Evolutionary conservation across 345 rosid species (phyloP).

Genomic region (Corchorus olitorius): DNA sequence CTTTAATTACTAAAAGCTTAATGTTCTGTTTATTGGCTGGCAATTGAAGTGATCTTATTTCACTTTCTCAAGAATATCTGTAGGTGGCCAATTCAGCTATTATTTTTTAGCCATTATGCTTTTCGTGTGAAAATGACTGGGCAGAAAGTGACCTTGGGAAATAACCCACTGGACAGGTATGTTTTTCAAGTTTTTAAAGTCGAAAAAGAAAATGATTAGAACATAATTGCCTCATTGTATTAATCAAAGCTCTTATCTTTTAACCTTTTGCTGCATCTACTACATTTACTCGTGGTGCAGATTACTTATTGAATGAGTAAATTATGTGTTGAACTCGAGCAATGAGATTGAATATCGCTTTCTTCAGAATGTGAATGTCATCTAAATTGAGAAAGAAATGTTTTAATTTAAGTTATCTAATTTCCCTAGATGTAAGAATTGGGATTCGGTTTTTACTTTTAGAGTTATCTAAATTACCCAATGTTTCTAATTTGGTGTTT

Average conservation of each 20-base stretch:
- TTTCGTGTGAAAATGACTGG: conserved; percentile 2
- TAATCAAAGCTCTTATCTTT: not conserved
- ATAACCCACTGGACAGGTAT: not conserved
- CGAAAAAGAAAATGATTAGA: not conserved
- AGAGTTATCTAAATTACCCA: not conserved
- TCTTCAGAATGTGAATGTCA: too few relatives aligned
- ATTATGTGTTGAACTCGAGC: too few relatives aligned
- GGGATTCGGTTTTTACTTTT: not conserved
- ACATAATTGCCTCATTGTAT: not conserved
- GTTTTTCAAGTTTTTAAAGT: not conserved
- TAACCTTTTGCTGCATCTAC: not conserved
- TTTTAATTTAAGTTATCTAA: not conserved
- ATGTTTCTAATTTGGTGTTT: not conserved
- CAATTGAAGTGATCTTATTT: not conserved
- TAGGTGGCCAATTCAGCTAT: not conserved
- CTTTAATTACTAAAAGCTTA: not conserved
- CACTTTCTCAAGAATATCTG: not conserved
- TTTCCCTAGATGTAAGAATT: not conserved
- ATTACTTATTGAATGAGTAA: not conserved
- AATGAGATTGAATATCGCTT: too few relatives aligned
- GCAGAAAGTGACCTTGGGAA: not conserved
- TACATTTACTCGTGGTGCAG: not conserved
- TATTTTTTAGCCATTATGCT: not conserved
- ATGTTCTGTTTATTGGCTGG: not conserved
- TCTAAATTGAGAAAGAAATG: too few relatives aligned